Evolutionary conservation across 2,329 filamentous ascomycete genomes (phyloP).

Genomic region (Xylaria sp.): DNA sequence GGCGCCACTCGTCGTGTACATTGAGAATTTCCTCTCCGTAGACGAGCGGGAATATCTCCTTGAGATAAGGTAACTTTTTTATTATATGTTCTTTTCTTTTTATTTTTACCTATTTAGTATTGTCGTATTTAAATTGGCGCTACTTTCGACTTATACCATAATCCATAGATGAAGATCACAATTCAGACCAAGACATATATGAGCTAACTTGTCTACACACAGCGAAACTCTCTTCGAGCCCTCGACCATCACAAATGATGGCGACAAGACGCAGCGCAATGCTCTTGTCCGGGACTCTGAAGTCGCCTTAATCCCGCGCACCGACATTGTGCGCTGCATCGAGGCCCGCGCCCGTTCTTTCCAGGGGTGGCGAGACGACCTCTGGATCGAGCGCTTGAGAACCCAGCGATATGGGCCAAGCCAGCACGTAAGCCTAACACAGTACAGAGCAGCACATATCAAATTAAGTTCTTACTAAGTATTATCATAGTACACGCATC

Average conservation of each 20-base stretch:
- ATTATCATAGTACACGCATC: conserved; percentile 56
- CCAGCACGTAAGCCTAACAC: conserved; percentile 52
- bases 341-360: conserved; percentile 45
- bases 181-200: neutral
- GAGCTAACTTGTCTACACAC: conserved; percentile 18
- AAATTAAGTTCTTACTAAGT: conserved; percentile 7
- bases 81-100: neutral
- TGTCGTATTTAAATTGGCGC: neutral
- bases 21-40: conserved; percentile 62
- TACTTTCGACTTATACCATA: neutral
- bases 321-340: conserved; percentile 50
- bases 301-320: conserved; percentile 63
- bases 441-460: neutral
- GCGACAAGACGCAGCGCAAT: conserved; percentile 55
- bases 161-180: neutral
- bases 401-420: conserved; percentile 61
- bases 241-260: conserved; percentile 63
- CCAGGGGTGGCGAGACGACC: conserved; percentile 65
- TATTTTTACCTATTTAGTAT: neutral
- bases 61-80: conserved; percentile 59
- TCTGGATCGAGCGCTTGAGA: conserved; percentile 64
- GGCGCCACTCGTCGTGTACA: conserved; percentile 64
- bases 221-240: conserved; percentile 62
- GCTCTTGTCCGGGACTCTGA: conserved; percentile 62
- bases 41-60: conserved; percentile 61